phyloP scores from a whole-genome alignment of 805 yeast species.

The Wickerhamomyces rabaulensis region DNA sequence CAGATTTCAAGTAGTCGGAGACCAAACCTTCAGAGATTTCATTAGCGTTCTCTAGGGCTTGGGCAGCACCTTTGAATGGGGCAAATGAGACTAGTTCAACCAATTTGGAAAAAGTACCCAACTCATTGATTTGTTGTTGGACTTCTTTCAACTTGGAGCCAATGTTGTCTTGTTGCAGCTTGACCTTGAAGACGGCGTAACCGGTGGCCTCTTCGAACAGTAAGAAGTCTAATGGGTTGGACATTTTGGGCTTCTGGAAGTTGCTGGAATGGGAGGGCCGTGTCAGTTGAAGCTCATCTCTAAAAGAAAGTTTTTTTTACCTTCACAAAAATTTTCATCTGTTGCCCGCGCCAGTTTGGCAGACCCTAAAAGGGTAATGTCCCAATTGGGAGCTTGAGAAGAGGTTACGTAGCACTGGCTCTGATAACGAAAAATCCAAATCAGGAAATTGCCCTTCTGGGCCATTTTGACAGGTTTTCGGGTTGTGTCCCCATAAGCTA shows the following conservation, averaged over 20 bases:
- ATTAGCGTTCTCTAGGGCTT: constrained; percentile 96
- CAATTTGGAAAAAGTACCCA: constrained; percentile 84
- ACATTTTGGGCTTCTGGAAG: constrained; percentile 18
- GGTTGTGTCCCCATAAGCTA: neutral
- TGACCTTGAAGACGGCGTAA: constrained; percentile 92
- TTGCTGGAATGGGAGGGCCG: neutral
- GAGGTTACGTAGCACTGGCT: neutral
- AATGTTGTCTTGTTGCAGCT: constrained; percentile 88
- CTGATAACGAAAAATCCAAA: neutral
- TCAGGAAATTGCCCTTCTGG: neutral
- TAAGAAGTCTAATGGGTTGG: constrained; percentile 82
- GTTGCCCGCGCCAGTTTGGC: neutral
- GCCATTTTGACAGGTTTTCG: neutral
- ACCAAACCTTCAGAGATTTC: constrained; percentile 97
- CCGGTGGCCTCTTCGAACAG: constrained; percentile 98
- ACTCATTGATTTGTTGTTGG: constrained; percentile 82
- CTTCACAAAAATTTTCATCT: constrained; percentile 7
- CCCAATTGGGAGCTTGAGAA: neutral
- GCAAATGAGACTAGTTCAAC: constrained; percentile 93
- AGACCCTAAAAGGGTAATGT: neutral
- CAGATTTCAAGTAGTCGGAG: constrained; percentile 83
- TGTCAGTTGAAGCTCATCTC: no score
- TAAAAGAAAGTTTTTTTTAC: neutral
- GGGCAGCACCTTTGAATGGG: constrained; percentile 99
- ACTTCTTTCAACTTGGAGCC: constrained; percentile 92